Percentiles rank a stretch among this genome's conserved stretches.
These are phyloP conservation scores for Teunomyces cretensis DNA, from an alignment of 805 yeast genomes.

Conservation along the genomic window DNA sequence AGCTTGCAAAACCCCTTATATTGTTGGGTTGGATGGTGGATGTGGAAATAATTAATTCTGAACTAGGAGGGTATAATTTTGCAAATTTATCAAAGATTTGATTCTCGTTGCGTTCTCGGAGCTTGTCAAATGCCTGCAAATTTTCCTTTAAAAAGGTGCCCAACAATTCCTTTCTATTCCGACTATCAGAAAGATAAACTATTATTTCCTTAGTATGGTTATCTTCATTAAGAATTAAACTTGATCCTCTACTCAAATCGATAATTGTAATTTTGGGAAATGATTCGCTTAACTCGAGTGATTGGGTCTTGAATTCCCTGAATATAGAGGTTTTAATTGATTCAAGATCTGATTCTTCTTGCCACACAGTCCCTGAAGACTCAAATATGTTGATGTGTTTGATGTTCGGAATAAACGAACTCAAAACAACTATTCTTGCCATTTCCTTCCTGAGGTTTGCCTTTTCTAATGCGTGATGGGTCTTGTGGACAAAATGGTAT, in stretches of 20 bases:
- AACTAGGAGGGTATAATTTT: background rate
- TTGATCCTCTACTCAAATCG: background rate
- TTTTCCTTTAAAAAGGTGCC: background rate
- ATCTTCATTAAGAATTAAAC: background rate
- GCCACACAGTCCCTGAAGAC: background rate
- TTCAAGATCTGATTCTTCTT: background rate
- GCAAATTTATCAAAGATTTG: background rate
- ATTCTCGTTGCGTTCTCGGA: background rate
- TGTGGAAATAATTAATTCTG: background rate
- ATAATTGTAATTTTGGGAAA: background rate
- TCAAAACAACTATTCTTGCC: slow-evolving; percentile 31
- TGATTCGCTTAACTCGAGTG: background rate
- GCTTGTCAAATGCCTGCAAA: background rate
- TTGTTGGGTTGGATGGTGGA: background rate
- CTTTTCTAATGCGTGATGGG: slow-evolving; percentile 43
- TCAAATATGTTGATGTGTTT: background rate
- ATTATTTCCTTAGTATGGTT: background rate
- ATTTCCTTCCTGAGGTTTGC: slow-evolving; percentile 37
- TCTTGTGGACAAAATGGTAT: slow-evolving; percentile 36
- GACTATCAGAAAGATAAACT: background rate
- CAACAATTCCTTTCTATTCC: background rate
- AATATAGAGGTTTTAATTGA: background rate
- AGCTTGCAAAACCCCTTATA: background rate
- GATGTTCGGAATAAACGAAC: slow-evolving; percentile 19
- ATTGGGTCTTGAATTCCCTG: background rate